phyloP scores from a whole-genome alignment of 2,329 filamentous ascomycete species.

The Tolypocladium tundrense region DNA sequence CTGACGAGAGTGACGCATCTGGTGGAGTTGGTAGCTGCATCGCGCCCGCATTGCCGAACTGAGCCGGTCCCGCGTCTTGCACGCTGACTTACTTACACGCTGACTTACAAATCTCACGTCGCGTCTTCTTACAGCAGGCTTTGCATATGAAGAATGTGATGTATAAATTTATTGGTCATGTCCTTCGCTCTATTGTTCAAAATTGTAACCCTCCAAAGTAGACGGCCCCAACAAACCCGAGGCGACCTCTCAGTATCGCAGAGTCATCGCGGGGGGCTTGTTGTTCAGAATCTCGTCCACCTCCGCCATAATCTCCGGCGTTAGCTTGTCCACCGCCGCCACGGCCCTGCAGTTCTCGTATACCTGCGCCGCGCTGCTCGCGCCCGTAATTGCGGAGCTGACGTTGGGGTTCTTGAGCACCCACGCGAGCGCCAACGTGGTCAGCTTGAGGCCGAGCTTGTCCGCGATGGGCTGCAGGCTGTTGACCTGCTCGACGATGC shows the following conservation, averaged over 20 bases:
- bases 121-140: neutral
- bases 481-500: conserved; percentile 48
- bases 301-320: conserved; percentile 46
- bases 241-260: conserved; percentile 16
- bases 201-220: too few relatives aligned
- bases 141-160: neutral
- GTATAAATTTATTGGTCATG: too few relatives aligned
- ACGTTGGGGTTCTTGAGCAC: conserved; percentile 52
- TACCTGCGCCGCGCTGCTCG: conserved; percentile 47
- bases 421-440: conserved; percentile 50
- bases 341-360: conserved; percentile 49
- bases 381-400: conserved; percentile 51
- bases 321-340: conserved; percentile 42
- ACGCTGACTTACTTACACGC: neutral
- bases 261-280: conserved; percentile 36
- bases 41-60: neutral
- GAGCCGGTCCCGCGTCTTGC: neutral
- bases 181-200: neutral
- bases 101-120: neutral
- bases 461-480: conserved; percentile 53
- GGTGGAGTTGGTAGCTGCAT: neutral
- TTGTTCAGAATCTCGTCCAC: conserved; percentile 50
- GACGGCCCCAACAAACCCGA: too few relatives aligned
- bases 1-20: neutral
- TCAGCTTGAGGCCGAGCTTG: conserved; percentile 47